A percentile compares a stretch with the other conserved stretches of the same genome.
Evolutionary conservation across 2,329 filamentous ascomycete genomes (phyloP).

Genomic region (Cladosporium sp.): DNA sequence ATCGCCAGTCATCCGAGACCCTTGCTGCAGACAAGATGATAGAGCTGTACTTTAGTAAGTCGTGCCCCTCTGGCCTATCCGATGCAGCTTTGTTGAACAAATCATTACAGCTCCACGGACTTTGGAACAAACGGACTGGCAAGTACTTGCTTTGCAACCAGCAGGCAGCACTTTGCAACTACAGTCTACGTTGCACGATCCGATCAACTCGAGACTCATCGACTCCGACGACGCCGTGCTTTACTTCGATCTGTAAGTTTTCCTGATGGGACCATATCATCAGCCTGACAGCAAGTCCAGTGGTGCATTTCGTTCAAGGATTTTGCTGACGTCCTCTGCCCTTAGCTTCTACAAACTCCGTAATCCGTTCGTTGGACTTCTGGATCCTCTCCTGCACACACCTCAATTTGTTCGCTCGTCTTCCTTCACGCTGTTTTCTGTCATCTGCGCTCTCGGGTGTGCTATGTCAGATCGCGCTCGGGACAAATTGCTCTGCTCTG

Average conservation of each 20-base stretch:
- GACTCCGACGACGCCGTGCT: constrained; percentile 7
- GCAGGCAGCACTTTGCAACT: constrained; percentile 7
- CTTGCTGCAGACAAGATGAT: constrained; percentile 7
- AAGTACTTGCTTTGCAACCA: constrained; percentile 6
- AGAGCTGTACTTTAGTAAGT: constrained; percentile 9
- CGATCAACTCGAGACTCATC: constrained; percentile 6
- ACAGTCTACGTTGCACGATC: constrained; percentile 6
- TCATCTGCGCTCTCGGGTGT: constrained; percentile 8
- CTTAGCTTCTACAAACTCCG: constrained; percentile 6
- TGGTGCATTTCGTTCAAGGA: too few species aligned
- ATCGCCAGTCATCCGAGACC: not conserved
- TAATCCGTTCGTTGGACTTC: constrained; percentile 5
- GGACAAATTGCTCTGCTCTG: constrained; percentile 8
- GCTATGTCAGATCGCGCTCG: constrained; percentile 10
- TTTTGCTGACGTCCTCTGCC: not conserved
- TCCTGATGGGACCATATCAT: not conserved
- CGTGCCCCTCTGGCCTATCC: not conserved
- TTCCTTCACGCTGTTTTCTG: constrained; percentile 7
- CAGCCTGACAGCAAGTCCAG: too few species aligned
- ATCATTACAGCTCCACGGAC: not conserved
- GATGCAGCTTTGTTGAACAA: not conserved
- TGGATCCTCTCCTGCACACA: constrained; percentile 2
- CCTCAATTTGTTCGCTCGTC: constrained; percentile 7
- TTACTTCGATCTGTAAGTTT: constrained; percentile 8
- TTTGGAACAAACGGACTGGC: constrained; percentile 8